Base-by-base conservation (phyloP, 208 protist species). In the Leishmania tropica region DNA sequence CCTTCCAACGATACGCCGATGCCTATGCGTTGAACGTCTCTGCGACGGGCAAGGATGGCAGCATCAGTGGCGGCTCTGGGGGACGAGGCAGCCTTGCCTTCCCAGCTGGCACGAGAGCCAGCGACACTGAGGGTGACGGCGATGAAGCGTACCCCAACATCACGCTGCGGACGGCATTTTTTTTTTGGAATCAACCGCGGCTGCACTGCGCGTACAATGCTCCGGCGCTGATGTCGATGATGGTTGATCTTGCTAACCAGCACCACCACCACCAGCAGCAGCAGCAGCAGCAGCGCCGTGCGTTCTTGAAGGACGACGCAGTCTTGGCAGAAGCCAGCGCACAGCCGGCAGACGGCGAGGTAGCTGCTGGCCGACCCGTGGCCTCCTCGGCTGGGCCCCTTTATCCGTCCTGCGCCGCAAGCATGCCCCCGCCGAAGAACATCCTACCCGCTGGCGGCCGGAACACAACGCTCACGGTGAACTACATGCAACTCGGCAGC, bases 101-200 rank as follows among this genome's bases (percentile, higher is more conserved):
- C 31, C 62, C 47, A 11, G 48, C 21, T 13, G 48, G 64, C 73
- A 78, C 74, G 53, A 15, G 64, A 48, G 6, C 24, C 45, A 42
- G 19, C 42, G 21, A 45, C 54, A 56, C 64, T 21, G 54, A 53
- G 13, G 21, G 2, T 17, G 68, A 31, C 40, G 37, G 37, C 67
- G 40, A 48, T 48, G 67, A 28, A 8, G 40, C n/a, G 1, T 81
- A 75, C 53, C 77, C 82, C 0, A 28, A 53, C 54, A 79, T 84
- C 54, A 72, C 79, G 5, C 35, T 70, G 24, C 76, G 24, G 56
- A 84, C 73, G 13, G 62, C 72, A 7, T 92, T 92, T 60, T 93
- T 94, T 54, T 89, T 87, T 37, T 87, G 86, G 67, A 92, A 89
- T 35, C 87, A 90, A 45, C 87, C 91, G 10, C 76, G 87, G 6